Percentiles rank a stretch among this genome's conserved stretches.
phyloP scores from a whole-genome alignment of 306 rosid genomes.

The Glycine soja region DNA sequence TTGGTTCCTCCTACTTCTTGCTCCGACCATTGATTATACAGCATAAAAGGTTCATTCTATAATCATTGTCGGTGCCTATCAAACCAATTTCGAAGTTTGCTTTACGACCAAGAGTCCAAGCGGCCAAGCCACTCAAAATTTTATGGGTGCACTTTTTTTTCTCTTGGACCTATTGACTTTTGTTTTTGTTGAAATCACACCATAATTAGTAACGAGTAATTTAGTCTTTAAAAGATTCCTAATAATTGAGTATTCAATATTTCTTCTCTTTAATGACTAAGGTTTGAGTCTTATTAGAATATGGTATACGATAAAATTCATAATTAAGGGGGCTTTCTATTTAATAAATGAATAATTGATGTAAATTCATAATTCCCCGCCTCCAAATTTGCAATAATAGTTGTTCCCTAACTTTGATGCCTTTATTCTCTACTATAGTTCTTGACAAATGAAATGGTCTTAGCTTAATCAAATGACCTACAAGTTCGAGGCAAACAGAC shows the following conservation, averaged over 20 bases:
- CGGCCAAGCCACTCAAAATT: constrained; percentile 14
- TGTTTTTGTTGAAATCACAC: constrained; percentile 8
- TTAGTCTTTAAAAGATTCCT: not conserved
- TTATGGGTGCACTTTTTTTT: not conserved
- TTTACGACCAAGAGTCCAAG: constrained; percentile 41
- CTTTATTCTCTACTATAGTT: not conserved
- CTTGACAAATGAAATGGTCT: not conserved
- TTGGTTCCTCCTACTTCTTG: constrained; percentile 8
- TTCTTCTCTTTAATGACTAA: not conserved
- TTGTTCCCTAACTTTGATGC: constrained; percentile 38
- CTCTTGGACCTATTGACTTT: not conserved
- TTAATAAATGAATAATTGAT: not conserved
- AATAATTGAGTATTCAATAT: constrained; percentile 9
- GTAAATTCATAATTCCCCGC: not conserved
- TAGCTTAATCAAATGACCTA: constrained; percentile 7
- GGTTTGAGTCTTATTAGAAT: not conserved
- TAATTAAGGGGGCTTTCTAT: not conserved
- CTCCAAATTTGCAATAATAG: not conserved
- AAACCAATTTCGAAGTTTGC: constrained; percentile 15
- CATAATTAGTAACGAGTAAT: not conserved
- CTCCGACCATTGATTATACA: constrained; percentile 23
- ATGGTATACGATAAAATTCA: not conserved
- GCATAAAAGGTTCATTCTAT: not conserved
- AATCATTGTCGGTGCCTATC: constrained; percentile 33
- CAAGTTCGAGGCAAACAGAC: constrained; percentile 39